Percentiles rank a stretch among this genome's conserved stretches.
Evolutionary conservation across 2,329 filamentous ascomycete species (phyloP).

Genomic region (Calonectria hongkongensis): DNA sequence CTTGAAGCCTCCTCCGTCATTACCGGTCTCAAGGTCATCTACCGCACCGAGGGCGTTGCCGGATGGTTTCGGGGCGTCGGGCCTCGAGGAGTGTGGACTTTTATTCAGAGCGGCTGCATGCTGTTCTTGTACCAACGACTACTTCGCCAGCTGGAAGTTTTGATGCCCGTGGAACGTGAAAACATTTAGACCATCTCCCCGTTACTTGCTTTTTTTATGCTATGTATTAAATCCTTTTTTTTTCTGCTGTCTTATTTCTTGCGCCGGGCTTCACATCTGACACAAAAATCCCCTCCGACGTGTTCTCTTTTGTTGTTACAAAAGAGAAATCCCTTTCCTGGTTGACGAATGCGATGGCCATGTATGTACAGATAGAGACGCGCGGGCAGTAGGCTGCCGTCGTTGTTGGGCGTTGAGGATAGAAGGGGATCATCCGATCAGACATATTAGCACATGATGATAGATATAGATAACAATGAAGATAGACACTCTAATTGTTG

Average conservation of each 20-base stretch:
- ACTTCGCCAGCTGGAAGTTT: slow-evolving; percentile 82
- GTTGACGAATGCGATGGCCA: slow-evolving; percentile 50
- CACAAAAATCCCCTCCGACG: slow-evolving; percentile 20
- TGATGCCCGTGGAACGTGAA: slow-evolving; percentile 59
- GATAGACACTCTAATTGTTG: slow-evolving; percentile 49
- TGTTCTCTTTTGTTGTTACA: slow-evolving; percentile 37
- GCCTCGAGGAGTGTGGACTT: slow-evolving; percentile 95
- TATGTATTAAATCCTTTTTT: slow-evolving; percentile 11
- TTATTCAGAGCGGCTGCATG: slow-evolving; percentile 97
- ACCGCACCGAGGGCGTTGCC: slow-evolving; percentile 88
- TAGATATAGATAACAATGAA: slow-evolving; percentile 54
- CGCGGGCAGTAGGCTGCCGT: slow-evolving; percentile 46
- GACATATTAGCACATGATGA: slow-evolving; percentile 50
- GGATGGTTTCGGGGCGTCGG: slow-evolving; percentile 98
- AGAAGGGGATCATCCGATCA: slow-evolving; percentile 51
- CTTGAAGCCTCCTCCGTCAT: slow-evolving; percentile 94
- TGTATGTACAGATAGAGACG: slow-evolving; percentile 54
- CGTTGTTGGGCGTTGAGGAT: slow-evolving; percentile 58
- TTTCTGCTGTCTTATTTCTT: slow-evolving; percentile 25
- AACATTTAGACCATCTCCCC: slow-evolving; percentile 48
- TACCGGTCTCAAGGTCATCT: slow-evolving; percentile 89
- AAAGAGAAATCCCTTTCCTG: slow-evolving; percentile 26
- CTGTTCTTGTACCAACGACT: slow-evolving; percentile 95
- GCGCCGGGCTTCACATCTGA: slow-evolving; percentile 13
- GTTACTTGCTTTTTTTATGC: slow-evolving; percentile 20